Conservation (phyloP, 495 filamentous ascomycete genomes). For the Gamarada debralockiae region DNA sequence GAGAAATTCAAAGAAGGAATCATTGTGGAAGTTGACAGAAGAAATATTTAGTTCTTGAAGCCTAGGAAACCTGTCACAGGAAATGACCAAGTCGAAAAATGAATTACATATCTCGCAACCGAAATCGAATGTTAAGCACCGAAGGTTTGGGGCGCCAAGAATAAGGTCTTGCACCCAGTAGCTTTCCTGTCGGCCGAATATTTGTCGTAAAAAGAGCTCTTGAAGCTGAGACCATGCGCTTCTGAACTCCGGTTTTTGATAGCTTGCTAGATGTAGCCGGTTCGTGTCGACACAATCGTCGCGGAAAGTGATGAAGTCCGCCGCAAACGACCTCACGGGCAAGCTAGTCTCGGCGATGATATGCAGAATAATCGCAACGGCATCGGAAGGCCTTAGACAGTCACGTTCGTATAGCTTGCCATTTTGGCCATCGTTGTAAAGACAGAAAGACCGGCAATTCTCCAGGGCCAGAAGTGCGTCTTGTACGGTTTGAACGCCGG, state of each 20-base stretch:
- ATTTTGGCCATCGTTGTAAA: neutral
- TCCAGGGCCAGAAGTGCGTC: constrained; percentile 1
- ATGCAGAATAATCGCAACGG: constrained; percentile 5
- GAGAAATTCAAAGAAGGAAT: neutral
- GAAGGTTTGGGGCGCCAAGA: constrained; percentile 1
- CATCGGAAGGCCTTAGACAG: constrained; percentile 7
- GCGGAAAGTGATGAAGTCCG: neutral
- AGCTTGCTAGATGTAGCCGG: neutral
- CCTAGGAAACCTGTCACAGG: neutral
- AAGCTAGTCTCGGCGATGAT: constrained; percentile 10
- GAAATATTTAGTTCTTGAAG: constrained; percentile 7
- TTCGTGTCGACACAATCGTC: neutral
- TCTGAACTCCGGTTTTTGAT: constrained; percentile 4
- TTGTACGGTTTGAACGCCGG: constrained; percentile 3
- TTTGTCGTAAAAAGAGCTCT: constrained; percentile 1
- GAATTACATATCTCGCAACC: neutral
- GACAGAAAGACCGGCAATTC: constrained; percentile 6
- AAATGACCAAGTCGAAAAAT: neutral
- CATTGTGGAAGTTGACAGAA: neutral
- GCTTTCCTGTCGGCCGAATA: neutral
- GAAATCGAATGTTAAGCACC: neutral
- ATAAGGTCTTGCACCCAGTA: constrained; percentile 5
- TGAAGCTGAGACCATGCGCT: constrained; percentile 7
- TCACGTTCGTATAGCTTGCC: no score
- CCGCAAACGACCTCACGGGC: constrained; percentile 3